Evolutionary conservation across 1,284 basidiomycete genomes (phyloP).

Genomic region (Heterobasidion occidentale): DNA sequence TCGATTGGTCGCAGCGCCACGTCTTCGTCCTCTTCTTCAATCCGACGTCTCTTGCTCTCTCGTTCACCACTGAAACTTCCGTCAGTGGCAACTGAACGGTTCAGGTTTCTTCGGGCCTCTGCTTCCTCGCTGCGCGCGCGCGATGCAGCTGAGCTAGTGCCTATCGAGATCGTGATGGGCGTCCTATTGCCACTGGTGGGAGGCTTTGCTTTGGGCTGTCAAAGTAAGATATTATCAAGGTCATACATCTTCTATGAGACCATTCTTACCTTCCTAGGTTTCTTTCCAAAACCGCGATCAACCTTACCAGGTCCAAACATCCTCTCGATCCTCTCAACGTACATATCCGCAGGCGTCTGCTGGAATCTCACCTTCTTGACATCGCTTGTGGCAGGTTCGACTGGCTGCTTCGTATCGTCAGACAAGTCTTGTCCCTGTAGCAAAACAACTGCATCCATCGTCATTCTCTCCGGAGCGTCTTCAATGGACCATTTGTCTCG

Average conservation of each 20-base stretch:
- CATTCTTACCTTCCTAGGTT: constrained; percentile 6
- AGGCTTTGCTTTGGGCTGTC: background rate
- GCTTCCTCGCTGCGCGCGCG: background rate
- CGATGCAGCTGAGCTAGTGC: background rate
- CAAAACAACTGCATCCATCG: background rate
- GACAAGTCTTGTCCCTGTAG: background rate
- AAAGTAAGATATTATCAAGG: background rate
- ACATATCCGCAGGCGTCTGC: constrained; percentile 1
- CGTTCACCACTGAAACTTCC: background rate
- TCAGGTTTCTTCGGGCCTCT: background rate
- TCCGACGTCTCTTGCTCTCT: too few species aligned
- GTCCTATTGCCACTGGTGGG: background rate
- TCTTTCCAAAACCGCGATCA: constrained; percentile 7
- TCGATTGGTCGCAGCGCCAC: background rate
- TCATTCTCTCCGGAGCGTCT: background rate
- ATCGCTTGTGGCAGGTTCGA: background rate
- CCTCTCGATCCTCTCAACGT: constrained; percentile 8
- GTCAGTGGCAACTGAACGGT: background rate
- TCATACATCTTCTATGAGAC: too few species aligned
- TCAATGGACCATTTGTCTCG: background rate
- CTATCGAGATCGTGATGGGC: background rate
- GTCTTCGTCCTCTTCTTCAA: background rate
- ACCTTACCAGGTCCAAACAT: constrained; percentile 10
- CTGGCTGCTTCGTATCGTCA: background rate
- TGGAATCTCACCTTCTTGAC: background rate